Evolutionary conservation across 768 basidiomycete genomes (phyloP).

Genomic region (Rickenella mellea): DNA sequence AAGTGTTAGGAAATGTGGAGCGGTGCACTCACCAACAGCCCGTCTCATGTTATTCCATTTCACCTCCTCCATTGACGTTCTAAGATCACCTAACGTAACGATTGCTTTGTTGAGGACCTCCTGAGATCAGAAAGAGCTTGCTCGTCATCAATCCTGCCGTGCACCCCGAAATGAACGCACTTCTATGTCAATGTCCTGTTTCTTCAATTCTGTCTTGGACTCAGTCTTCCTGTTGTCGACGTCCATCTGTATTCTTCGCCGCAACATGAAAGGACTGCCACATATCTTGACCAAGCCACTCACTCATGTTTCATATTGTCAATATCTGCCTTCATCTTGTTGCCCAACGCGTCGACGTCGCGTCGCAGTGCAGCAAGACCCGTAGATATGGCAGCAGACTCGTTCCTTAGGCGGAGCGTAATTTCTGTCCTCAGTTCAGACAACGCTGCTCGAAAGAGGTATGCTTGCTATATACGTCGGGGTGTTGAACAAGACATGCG

Average conservation of each 20-base stretch:
- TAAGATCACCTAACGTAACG: slow-evolving; percentile 65
- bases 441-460: slow-evolving; percentile 87
- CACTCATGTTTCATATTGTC: slow-evolving; percentile 88
- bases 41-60: slow-evolving; percentile 87
- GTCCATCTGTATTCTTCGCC: slow-evolving; percentile 98
- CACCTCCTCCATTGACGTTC: slow-evolving; percentile 74
- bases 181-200: slow-evolving; percentile 78
- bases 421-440: slow-evolving; percentile 85
- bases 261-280: neutral
- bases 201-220: slow-evolving; percentile 73
- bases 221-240: slow-evolving; percentile 91
- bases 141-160: neutral
- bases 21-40: slow-evolving; percentile 52
- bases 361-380: slow-evolving; percentile 68
- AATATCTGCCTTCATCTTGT: slow-evolving; percentile 92
- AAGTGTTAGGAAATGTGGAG: neutral
- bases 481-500: slow-evolving; percentile 1
- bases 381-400: slow-evolving; percentile 73
- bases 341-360: slow-evolving; percentile 77
- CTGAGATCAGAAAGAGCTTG: slow-evolving; percentile 24
- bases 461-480: slow-evolving; percentile 64
- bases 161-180: slow-evolving; percentile 26
- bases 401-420: slow-evolving; percentile 73
- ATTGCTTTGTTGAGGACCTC: slow-evolving; percentile 69
- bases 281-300: slow-evolving; percentile 20